These are phyloP conservation scores for Oryza longistaminata DNA, from an alignment of 176 grass and related monocot species.

Conservation along the genomic window DNA sequence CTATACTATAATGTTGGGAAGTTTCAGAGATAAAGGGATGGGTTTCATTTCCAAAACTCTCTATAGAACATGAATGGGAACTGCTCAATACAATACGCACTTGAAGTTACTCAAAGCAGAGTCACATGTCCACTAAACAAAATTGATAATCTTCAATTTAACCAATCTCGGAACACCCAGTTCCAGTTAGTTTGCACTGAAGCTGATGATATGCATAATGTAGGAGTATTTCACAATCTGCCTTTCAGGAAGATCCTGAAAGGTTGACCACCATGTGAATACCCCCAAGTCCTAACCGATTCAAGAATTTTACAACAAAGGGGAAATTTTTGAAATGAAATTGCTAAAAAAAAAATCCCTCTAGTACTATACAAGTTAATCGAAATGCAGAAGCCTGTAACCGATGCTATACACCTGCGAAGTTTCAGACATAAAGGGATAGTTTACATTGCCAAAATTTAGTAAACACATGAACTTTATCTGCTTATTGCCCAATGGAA, in stretches of 20 bases:
- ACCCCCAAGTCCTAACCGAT: no score
- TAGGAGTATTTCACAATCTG: background rate
- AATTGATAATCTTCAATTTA: background rate
- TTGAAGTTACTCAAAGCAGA: background rate
- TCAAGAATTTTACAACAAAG: no score
- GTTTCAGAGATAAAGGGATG: background rate
- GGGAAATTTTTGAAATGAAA: no score
- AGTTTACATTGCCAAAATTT: background rate
- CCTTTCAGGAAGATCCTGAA: slow-evolving; percentile 26
- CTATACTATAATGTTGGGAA: background rate
- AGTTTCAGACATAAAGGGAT: background rate
- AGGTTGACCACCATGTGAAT: no score
- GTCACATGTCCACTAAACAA: background rate
- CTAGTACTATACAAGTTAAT: no score
- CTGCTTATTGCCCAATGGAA: no score
- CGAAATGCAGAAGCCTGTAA: no score
- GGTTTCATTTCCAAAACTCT: background rate
- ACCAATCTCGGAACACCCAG: background rate
- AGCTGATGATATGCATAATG: background rate
- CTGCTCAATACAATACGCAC: no score
- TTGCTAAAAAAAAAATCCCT: no score
- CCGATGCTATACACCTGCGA: background rate
- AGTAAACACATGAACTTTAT: no score
- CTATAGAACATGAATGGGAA: background rate
- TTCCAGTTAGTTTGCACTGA: background rate